Conservation (phyloP, 2,329 filamentous ascomycete species). For the Trichoderma simmonsii region DNA sequence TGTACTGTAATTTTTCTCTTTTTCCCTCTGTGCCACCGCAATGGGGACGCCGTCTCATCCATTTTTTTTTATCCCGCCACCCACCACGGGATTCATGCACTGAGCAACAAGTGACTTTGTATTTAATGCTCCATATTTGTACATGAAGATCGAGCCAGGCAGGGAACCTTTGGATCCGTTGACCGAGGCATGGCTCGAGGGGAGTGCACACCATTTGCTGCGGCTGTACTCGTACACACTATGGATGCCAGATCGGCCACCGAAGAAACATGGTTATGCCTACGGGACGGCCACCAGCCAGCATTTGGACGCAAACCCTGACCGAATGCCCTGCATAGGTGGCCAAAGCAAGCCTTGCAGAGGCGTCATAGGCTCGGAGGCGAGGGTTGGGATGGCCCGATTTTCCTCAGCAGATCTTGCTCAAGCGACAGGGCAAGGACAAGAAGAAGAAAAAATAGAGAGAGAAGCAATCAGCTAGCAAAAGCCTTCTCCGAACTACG, state of each 20-base stretch:
- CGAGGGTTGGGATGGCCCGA: slow-evolving; percentile 10
- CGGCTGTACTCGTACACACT: background rate
- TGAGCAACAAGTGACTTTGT: background rate
- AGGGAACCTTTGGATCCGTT: background rate
- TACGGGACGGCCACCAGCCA: background rate
- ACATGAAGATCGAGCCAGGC: background rate
- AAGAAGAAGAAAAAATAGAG: background rate
- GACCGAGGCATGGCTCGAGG: slow-evolving; percentile 8
- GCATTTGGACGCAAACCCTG: background rate
- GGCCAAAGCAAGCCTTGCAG: background rate
- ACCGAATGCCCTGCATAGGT: slow-evolving; percentile 2
- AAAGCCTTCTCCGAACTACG: background rate
- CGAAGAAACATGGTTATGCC: background rate
- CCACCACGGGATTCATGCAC: background rate
- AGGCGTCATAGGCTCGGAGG: background rate
- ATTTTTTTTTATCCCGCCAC: background rate
- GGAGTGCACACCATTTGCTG: background rate
- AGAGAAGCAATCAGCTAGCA: background rate
- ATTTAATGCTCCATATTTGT: background rate
- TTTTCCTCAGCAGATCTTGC: slow-evolving; percentile 10
- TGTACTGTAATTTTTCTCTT: background rate
- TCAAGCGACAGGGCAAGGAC: background rate
- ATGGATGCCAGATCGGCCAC: background rate
- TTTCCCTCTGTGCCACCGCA: background rate
- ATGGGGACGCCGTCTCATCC: background rate